Base-by-base conservation (phyloP, 805 yeast species). In the Candida sithepensis region DNA sequence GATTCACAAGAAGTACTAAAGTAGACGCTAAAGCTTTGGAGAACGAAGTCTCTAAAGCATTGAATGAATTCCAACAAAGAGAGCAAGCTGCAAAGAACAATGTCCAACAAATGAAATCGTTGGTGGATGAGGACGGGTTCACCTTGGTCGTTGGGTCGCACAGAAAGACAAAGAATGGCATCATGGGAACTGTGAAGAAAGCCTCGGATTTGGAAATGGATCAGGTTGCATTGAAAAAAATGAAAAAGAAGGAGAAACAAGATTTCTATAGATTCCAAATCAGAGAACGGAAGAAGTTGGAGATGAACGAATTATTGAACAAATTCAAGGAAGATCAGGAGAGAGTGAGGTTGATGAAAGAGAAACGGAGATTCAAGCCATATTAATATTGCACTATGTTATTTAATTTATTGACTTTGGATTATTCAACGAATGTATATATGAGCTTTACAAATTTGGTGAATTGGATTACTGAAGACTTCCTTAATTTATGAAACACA, bases 241-340 rank as follows among this genome's bases (percentile, higher is more conserved):
- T 77, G 69, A 82, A 84, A 66, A 81, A 77, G 66, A 82, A 82
- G 62, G 91, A 88, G 59, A 88, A 91, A 72, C 76, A 78, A 55
- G 98, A 95, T 69, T 94, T 94, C 73, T 94, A 94, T 73, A 77
- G 96, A 59, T 94, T 91, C 80, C 99, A 94, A 72, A 79, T 94
- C 56, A 83, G 99, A 68, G 96, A 94, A 65, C 79, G 81, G 61
- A 92, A 91, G 77, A 94, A 94, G 73, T 80, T 77, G 53, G 96
- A 92, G 67, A 89, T 94, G 88, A 88, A 88, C 63, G 90, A 88
- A 46, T 72, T 94, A 61, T 73, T 94, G 62, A 73, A 68, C 48
- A 88, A 90, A 64, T 94, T 91, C 71, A 89, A 88, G 65, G 82
- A 82, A 51, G 99, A 94, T 67, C 97, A 94, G 70, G 92, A 84